phyloP scores from a whole-genome alignment of 805 yeast genomes.

The Kurtzmaniella fragi region DNA sequence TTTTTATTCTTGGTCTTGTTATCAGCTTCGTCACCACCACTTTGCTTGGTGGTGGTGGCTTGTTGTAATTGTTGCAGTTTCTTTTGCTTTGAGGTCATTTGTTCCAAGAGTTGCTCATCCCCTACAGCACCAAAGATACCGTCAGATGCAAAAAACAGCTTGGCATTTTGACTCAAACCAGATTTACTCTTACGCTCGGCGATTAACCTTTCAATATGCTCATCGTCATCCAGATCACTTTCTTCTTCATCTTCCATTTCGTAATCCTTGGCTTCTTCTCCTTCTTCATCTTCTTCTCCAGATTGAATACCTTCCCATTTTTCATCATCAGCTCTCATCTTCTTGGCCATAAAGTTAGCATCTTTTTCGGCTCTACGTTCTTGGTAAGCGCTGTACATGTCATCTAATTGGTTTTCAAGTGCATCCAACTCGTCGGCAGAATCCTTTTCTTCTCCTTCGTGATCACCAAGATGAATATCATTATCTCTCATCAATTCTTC shows the following conservation, averaged over 20 bases:
- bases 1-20: constrained; percentile 12
- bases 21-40: constrained; percentile 8
- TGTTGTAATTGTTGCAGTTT: not conserved
- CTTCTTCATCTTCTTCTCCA: constrained; percentile 26
- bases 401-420: constrained; percentile 77
- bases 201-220: constrained; percentile 54
- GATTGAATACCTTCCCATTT: constrained; percentile 70
- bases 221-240: constrained; percentile 64
- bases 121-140: constrained; percentile 35
- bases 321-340: constrained; percentile 67
- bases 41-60: constrained; percentile 1
- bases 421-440: constrained; percentile 53
- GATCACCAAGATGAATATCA: constrained; percentile 53
- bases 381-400: constrained; percentile 73
- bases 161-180: constrained; percentile 30
- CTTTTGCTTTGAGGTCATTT: constrained; percentile 19
- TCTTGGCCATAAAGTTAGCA: constrained; percentile 63
- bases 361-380: constrained; percentile 62
- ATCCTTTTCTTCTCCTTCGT: constrained; percentile 21
- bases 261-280: constrained; percentile 40
- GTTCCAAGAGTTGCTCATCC: constrained; percentile 46
- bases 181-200: constrained; percentile 40
- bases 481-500: constrained; percentile 52
- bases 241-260: constrained; percentile 37
- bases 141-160: constrained; percentile 37